phyloP scores from a whole-genome alignment of 2,329 filamentous ascomycete species.

The Stemphylium beticola region DNA sequence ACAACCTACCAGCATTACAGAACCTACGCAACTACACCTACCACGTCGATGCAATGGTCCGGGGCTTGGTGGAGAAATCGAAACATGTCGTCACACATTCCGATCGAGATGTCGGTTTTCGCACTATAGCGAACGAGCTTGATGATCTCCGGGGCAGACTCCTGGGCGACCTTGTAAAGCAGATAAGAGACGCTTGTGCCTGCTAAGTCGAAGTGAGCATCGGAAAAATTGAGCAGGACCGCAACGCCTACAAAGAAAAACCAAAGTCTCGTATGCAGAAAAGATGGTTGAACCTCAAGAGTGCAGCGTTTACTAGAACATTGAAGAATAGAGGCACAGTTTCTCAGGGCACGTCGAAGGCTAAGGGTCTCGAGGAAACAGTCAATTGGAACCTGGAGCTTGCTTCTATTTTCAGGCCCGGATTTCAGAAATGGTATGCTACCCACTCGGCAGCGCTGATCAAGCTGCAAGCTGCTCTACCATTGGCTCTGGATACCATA shows the following conservation, averaged over 20 bases:
- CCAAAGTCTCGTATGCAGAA: conserved; percentile 2
- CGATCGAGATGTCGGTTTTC: conserved; percentile 22
- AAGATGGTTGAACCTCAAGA: conserved; percentile 12
- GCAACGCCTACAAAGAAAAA: conserved; percentile 3
- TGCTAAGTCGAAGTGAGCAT: not conserved
- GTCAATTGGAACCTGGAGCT: conserved; percentile 30
- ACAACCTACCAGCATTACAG: conserved; percentile 17
- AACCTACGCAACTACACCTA: conserved; percentile 19
- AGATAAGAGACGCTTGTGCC: not conserved
- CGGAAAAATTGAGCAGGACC: conserved; percentile 2
- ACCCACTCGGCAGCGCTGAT: conserved; percentile 4
- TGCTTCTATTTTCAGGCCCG: conserved; percentile 13
- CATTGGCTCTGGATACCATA: not conserved
- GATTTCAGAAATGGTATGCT: conserved; percentile 18
- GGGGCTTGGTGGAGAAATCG: conserved; percentile 21
- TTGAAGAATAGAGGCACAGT: conserved; percentile 22
- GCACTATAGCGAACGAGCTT: conserved; percentile 21
- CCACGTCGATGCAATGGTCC: conserved; percentile 14
- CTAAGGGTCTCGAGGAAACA: conserved; percentile 23
- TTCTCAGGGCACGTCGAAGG: conserved; percentile 17
- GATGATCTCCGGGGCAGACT: conserved; percentile 1
- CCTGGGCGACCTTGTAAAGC: not conserved
- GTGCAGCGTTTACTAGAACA: conserved; percentile 20
- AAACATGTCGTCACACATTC: conserved; percentile 9
- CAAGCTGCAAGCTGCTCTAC: conserved; percentile 4